These are phyloP conservation scores for Blastobotrys buckinghamii DNA, from an alignment of 1,139 yeast species.

Conservation along the genomic window DNA sequence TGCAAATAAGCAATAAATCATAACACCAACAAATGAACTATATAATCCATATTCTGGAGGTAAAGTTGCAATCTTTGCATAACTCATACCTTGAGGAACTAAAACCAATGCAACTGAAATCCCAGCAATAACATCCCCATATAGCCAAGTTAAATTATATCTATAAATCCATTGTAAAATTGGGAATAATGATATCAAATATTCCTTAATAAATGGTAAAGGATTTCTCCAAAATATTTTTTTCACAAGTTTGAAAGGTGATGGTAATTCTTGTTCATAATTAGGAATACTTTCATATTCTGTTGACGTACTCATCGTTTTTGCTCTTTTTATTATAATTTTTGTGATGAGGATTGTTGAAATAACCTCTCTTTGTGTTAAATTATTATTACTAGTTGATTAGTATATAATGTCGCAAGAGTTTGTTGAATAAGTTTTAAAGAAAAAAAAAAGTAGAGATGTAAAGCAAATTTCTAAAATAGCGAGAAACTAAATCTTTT, in stretches of 20 bases:
- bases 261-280: constrained; percentile 19
- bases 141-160: constrained; percentile 73
- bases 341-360: no score
- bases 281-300: constrained; percentile 10
- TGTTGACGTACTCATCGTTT: background rate
- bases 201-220: constrained; percentile 34
- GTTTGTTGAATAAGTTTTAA: no score
- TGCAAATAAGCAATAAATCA: constrained; percentile 84
- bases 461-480: background rate
- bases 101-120: constrained; percentile 88
- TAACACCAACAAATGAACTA: constrained; percentile 88
- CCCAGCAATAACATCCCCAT: constrained; percentile 85
- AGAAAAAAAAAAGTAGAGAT: no score
- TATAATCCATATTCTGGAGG: constrained; percentile 82
- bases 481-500: background rate
- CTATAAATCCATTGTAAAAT: constrained; percentile 76
- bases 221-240: constrained; percentile 12
- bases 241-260: constrained; percentile 13
- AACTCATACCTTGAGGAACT: constrained; percentile 95
- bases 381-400: no score
- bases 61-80: constrained; percentile 80
- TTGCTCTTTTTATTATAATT: no score
- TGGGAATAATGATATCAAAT: constrained; percentile 67
- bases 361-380: no score
- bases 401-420: no score